Evolutionary conservation across 805 yeast genomes (phyloP), one percentile per base, ranked within the genome.

Genomic region (Nakazawaea peltata): DNA sequence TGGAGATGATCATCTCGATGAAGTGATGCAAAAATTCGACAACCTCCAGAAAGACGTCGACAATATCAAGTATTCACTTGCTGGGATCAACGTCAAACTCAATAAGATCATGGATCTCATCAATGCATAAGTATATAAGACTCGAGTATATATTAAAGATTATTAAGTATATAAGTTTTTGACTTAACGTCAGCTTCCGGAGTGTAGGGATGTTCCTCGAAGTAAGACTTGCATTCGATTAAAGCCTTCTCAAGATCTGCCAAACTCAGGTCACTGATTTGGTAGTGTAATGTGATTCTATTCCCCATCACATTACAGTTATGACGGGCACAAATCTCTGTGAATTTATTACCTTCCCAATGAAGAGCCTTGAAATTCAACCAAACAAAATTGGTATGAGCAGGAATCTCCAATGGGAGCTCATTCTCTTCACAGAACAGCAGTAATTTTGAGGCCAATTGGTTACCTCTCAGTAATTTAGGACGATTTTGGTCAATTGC

Each of bases 331-430:
- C 79, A 84, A 40, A 68, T 58, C 17, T 57, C 67, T 27, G 63
- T 63, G 36, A 81, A 57, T 28, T 61, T 59, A 13, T 55, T 65
- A 18, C 77, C 73, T 50, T 80, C 74, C 56, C 85, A 69, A 32
- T 62, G 62, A 42, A 70, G 71, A 22, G 53, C 54, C 40, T 44
- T 48, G 35, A 74, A 56, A 53, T 87, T 88, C 33, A 84, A 48
- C 50, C 83, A 84, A 26, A 88, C 87, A 55, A 88, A 85, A 53
- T 80, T 86, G 10, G 95, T 81, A 42, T 87, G 77, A 3, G 77
- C 80, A 3, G 96, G 95, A 11, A 71, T 63, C 49, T 73, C 78
- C 40, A 83, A 58, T 19, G 63, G 56, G 39, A 82, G 69, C 10
- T 77, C 80, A 32, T 73, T 50, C 26, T 57, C 54, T 32, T 54